Evolutionary conservation across 805 yeast species (phyloP).

Genomic region (Metschnikowia corniflorae): DNA sequence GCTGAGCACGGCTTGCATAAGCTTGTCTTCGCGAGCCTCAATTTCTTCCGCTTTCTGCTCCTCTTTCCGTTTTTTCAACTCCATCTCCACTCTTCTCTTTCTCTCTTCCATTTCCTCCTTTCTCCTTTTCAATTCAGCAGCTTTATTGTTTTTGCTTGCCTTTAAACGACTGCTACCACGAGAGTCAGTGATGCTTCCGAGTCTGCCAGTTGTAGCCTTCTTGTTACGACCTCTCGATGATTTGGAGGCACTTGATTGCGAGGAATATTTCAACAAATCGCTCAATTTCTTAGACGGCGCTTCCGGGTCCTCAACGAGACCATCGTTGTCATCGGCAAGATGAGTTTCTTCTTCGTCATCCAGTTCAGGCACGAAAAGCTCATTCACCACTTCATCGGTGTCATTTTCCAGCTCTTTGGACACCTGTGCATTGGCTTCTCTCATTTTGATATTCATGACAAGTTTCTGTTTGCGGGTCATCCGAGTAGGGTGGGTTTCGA

Average conservation of each 20-base stretch:
- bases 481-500: neutral
- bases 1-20: constrained; percentile 26
- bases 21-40: constrained; percentile 15
- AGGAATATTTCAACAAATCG: constrained; percentile 14
- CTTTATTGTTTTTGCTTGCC: too few relatives aligned
- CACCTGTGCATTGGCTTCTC: neutral
- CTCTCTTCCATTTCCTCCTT: neutral
- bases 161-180: constrained; percentile 1
- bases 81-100: neutral
- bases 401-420: neutral
- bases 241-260: constrained; percentile 3
- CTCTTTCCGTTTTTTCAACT: constrained; percentile 1
- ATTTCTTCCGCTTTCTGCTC: constrained; percentile 4
- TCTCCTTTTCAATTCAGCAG: too few relatives aligned
- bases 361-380: neutral
- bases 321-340: constrained; percentile 13
- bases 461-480: neutral
- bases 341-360: constrained; percentile 9
- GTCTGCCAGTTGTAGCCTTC: constrained; percentile 1
- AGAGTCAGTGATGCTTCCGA: constrained; percentile 6
- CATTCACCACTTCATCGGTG: neutral
- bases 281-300: constrained; percentile 9
- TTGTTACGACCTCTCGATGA: neutral
- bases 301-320: constrained; percentile 12
- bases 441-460: neutral